Evolutionary conservation across 2,329 filamentous ascomycete species (phyloP).

Genomic region (Tolypocladium album): DNA sequence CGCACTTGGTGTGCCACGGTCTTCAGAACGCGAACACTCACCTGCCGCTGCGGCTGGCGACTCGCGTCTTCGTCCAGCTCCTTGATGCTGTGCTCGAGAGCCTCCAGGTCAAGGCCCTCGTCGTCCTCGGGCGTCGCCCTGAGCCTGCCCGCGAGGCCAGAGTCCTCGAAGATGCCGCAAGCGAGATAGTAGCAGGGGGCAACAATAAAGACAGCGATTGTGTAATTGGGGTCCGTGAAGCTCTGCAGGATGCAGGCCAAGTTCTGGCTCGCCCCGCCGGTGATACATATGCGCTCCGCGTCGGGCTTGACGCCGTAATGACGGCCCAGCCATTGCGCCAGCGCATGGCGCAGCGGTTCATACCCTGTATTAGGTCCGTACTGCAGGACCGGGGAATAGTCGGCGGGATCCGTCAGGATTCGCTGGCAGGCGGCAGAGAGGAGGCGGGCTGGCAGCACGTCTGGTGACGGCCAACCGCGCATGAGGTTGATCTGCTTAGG

Average conservation of each 20-base stretch:
- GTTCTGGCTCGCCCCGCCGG: conserved; percentile 77
- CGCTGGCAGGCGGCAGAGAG: conserved; percentile 50
- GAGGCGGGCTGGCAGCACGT: conserved; percentile 53
- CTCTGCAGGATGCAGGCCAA: conserved; percentile 67
- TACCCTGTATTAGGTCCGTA: conserved; percentile 76
- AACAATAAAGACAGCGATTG: conserved; percentile 67
- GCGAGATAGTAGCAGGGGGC: conserved; percentile 78
- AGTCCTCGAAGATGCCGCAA: conserved; percentile 75
- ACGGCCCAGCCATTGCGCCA: conserved; percentile 59
- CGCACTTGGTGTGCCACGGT: not conserved
- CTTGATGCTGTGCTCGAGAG: conserved; percentile 19
- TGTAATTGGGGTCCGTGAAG: conserved; percentile 70
- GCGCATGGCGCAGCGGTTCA: conserved; percentile 52
- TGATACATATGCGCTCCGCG: conserved; percentile 61
- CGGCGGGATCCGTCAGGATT: conserved; percentile 47
- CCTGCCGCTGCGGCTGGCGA: conserved; percentile 4
- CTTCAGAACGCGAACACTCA: not conserved
- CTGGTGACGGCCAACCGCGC: conserved; percentile 54
- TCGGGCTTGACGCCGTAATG: conserved; percentile 43
- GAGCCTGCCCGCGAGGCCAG: conserved; percentile 58
- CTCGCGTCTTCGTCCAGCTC: conserved; percentile 16
- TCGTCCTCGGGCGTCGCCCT: conserved; percentile 65
- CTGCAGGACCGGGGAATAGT: conserved; percentile 54
- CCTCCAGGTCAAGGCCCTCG: conserved; percentile 62
- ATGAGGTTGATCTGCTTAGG: conserved; percentile 50